phyloP scores from a whole-genome alignment of 2,329 filamentous ascomycete species.

The Verticillium longisporum region DNA sequence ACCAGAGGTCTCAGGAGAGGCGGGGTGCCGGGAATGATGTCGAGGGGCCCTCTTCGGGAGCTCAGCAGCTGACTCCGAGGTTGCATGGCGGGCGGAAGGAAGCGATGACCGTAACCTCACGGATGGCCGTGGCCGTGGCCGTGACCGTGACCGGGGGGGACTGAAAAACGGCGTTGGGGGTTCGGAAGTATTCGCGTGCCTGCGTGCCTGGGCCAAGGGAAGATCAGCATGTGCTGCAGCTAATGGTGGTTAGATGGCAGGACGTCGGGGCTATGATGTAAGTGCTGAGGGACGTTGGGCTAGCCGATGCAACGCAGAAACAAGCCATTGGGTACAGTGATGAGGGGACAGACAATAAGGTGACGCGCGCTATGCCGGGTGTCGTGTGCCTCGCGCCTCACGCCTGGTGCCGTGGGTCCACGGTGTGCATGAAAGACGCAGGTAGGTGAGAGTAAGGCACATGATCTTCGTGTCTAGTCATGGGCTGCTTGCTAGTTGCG shows the following conservation, averaged over 20 bases:
- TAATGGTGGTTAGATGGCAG: background rate
- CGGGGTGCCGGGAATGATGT: constrained; percentile 30
- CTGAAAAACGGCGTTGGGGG: background rate
- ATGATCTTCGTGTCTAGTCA: background rate
- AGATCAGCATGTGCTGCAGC: background rate
- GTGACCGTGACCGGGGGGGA: background rate
- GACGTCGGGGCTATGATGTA: background rate
- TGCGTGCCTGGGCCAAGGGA: background rate
- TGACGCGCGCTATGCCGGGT: background rate
- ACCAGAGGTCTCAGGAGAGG: constrained; percentile 46
- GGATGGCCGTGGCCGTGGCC: background rate
- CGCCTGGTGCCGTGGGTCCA: background rate
- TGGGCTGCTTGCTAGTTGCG: background rate
- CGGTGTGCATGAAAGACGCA: background rate
- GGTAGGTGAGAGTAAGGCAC: background rate
- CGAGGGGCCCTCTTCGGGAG: constrained; percentile 7
- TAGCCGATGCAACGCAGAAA: background rate
- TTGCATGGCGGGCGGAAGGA: constrained; percentile 31
- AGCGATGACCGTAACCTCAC: background rate
- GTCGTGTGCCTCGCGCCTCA: background rate
- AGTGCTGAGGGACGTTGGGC: background rate
- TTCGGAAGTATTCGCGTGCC: background rate
- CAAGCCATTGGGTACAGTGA: background rate
- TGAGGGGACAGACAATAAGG: background rate
- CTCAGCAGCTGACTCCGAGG: constrained; percentile 25